phyloP scores from a whole-genome alignment of 345 rosid genomes.

The Cardiospermum halicacabum region DNA sequence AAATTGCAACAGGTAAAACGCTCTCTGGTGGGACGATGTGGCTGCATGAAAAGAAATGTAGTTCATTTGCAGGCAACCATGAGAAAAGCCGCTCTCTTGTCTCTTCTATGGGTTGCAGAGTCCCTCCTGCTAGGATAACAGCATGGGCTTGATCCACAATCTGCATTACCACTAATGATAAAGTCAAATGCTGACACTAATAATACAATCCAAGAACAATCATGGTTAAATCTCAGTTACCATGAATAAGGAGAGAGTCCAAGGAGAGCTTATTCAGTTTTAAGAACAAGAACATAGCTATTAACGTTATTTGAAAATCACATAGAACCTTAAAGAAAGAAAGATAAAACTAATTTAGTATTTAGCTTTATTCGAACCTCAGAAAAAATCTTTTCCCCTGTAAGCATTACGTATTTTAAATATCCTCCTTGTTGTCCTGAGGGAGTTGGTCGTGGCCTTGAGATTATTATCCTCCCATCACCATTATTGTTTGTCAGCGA shows the following conservation, averaged over 20 bases:
- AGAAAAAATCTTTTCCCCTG: constrained; percentile 78
- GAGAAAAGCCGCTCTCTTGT: constrained; percentile 92
- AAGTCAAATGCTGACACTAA: neutral
- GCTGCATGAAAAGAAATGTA: constrained; percentile 81
- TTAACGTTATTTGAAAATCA: neutral
- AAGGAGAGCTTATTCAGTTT: neutral
- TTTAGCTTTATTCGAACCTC: constrained; percentile 56
- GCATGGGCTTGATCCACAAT: constrained; percentile 80
- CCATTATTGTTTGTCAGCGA: constrained; percentile 77
- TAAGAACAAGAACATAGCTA: neutral
- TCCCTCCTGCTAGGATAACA: constrained; percentile 86
- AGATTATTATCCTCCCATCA: constrained; percentile 85
- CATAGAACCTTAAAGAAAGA: constrained; percentile 6
- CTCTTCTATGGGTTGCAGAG: constrained; percentile 95
- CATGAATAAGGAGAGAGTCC: neutral
- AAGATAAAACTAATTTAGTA: too few species aligned
- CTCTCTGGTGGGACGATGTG: constrained; percentile 86
- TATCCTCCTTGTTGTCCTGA: constrained; percentile 50
- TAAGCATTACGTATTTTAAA: constrained; percentile 85
- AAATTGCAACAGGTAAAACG: constrained; percentile 72
- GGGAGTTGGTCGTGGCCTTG: constrained; percentile 40
- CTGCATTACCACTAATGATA: constrained; percentile 33
- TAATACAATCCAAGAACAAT: neutral
- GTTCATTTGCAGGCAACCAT: constrained; percentile 55
- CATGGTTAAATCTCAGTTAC: constrained; percentile 6